Percentiles rank a stretch among this genome's conserved stretches.
These are phyloP conservation scores for Rauvolfia tetraphylla DNA, from an alignment of 257 asterid species.

Conservation along the genomic window DNA sequence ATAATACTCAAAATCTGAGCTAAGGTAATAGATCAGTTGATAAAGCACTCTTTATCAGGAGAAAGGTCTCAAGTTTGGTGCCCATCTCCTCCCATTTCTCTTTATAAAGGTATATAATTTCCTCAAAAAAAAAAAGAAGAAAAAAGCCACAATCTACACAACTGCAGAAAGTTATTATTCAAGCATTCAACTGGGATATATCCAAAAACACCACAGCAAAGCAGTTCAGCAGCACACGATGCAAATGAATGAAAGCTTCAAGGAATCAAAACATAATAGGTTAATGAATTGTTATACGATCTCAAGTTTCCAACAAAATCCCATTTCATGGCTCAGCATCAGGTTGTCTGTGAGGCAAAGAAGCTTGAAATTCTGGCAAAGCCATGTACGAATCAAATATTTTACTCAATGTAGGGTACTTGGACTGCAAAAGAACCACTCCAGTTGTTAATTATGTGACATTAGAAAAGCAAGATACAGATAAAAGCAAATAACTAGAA, in stretches of 20 bases:
- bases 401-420: slow-evolving; percentile 41
- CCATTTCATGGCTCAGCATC: slow-evolving; percentile 42
- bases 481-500: not conserved
- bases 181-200: not conserved
- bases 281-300: not conserved
- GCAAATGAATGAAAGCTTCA: not conserved
- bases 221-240: not conserved
- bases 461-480: not conserved
- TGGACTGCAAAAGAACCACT: slow-evolving; percentile 37
- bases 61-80: too few relatives aligned
- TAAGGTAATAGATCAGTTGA: too few relatives aligned
- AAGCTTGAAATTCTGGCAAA: slow-evolving; percentile 63
- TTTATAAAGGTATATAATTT: too few relatives aligned
- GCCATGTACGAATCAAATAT: slow-evolving; percentile 43
- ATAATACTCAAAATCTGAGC: too few relatives aligned
- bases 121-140: too few relatives aligned
- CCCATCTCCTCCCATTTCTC: too few relatives aligned
- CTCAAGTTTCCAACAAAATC: not conserved
- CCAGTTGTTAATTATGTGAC: not conserved
- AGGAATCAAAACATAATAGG: not conserved
- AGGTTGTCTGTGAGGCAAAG: slow-evolving; percentile 64
- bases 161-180: not conserved
- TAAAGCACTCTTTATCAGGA: too few relatives aligned
- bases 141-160: too few relatives aligned
- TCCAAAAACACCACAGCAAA: not conserved